Base-by-base conservation (phyloP, 495 filamentous ascomycete genomes). In the Aspergillus nanangensis region DNA sequence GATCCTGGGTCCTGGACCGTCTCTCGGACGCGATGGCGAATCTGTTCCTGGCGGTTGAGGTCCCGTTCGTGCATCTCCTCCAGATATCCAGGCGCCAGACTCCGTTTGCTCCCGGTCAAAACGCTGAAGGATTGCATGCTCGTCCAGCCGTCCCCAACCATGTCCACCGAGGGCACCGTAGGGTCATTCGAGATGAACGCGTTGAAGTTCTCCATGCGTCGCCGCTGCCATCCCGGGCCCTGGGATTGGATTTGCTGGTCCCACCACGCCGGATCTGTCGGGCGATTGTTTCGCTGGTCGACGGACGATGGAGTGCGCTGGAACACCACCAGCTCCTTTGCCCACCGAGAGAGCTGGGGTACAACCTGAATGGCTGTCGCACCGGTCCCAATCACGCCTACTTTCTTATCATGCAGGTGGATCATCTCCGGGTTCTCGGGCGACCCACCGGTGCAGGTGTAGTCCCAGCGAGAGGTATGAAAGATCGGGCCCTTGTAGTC, bases 301-400 rank as follows among this genome's bases (percentile, higher is more conserved):
- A 84, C 73, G 0, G 69, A 45, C 0, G 79, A 67, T 17, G 79
- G 77, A 1, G 75, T 77, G 0, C 76, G 63, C 44, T 78, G 74
- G 43, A 76, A 67, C 1, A 78, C 71, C n/a, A 62, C 66, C 9
- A 76, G 53, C 17, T 65, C 41, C 7, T 47, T 56, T 0, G 55
- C 62, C 38, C 59, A 59, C 29, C 52, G 50, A 1, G 68, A 72
- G 10, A 67, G 56, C 1, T 58, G 43, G n/a, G 63, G 63, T 1
- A 67, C 52, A 3, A 63, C 52, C 46, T 80, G 75, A 1, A 79
- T 54, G 2, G 66, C 66, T 4, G 68, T 71, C 5, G 74, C 59
- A 1, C 75, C 76, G 0, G 73, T 77, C 1, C 76, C 74, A 24
- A 80, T 62, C 13, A 80, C 62, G 0, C 50, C 70, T 11, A 79